Conservation (phyloP, 768 basidiomycete species). For the Postia placenta region DNA sequence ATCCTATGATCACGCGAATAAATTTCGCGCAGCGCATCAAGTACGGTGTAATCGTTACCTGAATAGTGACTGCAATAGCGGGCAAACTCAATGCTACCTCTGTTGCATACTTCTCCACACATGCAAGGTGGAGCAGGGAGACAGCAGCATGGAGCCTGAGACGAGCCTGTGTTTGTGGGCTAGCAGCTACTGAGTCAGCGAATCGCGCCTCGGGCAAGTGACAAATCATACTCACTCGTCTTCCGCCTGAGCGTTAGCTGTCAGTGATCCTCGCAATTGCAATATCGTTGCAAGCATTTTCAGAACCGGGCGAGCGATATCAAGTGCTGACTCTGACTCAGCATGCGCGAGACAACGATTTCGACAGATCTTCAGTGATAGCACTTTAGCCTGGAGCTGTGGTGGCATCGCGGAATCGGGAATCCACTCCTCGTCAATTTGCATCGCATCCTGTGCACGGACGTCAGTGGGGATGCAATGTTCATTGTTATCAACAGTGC, state of each 20-base stretch:
- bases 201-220: no score
- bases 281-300: constrained; percentile 73
- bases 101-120: constrained; percentile 49
- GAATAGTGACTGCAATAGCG: constrained; percentile 63
- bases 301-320: constrained; percentile 69
- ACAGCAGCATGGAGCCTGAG: constrained; percentile 80
- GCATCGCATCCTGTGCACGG: constrained; percentile 45
- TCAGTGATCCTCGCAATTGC: constrained; percentile 60
- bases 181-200: constrained; percentile 16
- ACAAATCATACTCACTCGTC: constrained; percentile 39
- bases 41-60: constrained; percentile 42
- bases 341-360: constrained; percentile 75
- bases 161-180: constrained; percentile 62
- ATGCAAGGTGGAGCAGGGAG: constrained; percentile 73
- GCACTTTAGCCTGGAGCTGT: constrained; percentile 61
- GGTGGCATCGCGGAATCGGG: constrained; percentile 56
- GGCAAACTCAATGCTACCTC: constrained; percentile 59
- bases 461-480: no score
- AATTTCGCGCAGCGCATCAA: constrained; percentile 1
- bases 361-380: constrained; percentile 74
- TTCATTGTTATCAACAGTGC: background rate
- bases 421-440: constrained; percentile 68
- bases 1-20: constrained; percentile 46
- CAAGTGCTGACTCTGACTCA: constrained; percentile 46
- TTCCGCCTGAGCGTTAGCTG: constrained; percentile 40